Percentiles rank a stretch among this genome's conserved stretches.
These are phyloP conservation scores for Neckera pumila DNA, from an alignment of 225 moss, liverwort and hornwort genomes.

Conservation along the genomic window DNA sequence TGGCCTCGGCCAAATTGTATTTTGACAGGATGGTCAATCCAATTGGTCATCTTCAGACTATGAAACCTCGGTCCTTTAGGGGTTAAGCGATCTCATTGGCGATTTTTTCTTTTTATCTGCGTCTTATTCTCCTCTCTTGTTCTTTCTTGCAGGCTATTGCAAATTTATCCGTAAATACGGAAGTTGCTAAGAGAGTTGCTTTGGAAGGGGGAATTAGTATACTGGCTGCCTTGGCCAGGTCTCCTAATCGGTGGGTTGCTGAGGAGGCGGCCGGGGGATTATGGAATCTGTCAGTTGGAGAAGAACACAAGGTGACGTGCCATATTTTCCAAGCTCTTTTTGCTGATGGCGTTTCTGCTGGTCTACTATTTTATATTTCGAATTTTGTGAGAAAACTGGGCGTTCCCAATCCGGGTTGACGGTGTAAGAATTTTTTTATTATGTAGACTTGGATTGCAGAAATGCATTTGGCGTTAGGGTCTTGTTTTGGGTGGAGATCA, in stretches of 20 bases:
- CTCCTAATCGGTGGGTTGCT: slow-evolving; percentile 92
- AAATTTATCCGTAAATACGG: slow-evolving; percentile 88
- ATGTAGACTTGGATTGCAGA: background rate
- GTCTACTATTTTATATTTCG: background rate
- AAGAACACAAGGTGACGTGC: slow-evolving; percentile 78
- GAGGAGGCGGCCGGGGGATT: slow-evolving; percentile 95
- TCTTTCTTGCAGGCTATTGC: slow-evolving; percentile 60
- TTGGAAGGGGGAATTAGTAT: slow-evolving; percentile 88
- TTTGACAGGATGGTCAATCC: background rate
- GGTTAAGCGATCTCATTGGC: background rate
- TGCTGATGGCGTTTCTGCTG: background rate
- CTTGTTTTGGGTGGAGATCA: background rate
- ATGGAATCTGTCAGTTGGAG: slow-evolving; percentile 93
- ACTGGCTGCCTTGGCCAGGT: slow-evolving; percentile 76
- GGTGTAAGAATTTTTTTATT: background rate
- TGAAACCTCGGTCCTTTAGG: background rate
- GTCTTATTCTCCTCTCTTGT: background rate
- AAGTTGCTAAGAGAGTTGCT: slow-evolving; percentile 89
- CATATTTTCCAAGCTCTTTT: background rate
- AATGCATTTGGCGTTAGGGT: background rate
- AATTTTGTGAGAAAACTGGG: background rate
- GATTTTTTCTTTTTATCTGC: background rate
- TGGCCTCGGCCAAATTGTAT: too few species aligned
- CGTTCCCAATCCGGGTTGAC: background rate
- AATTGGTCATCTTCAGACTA: background rate